These are phyloP conservation scores for Alternaria viburni DNA, from an alignment of 2,329 filamentous ascomycete genomes.

Conservation along the genomic window DNA sequence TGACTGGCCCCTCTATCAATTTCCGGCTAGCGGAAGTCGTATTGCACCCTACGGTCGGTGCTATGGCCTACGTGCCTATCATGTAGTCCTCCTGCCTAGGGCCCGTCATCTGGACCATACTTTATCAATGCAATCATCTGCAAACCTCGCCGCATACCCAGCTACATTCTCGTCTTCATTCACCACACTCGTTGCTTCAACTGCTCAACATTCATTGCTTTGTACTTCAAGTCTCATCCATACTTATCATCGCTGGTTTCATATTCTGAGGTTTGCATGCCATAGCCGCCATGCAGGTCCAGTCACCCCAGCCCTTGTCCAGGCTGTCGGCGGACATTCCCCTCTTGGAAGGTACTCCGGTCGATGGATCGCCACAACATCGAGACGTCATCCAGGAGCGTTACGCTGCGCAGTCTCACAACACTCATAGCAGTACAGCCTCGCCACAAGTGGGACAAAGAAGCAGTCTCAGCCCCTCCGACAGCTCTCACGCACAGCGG, in stretches of 20 bases:
- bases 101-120: conserved; percentile 27
- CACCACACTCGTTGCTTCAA: conserved; percentile 52
- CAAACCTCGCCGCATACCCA: conserved; percentile 33
- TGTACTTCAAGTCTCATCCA: conserved; percentile 45
- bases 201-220: conserved; percentile 52
- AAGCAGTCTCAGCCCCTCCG: conserved; percentile 36
- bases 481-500: conserved; percentile 30
- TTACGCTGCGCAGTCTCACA: conserved; percentile 50
- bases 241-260: conserved; percentile 43
- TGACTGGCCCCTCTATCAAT: conserved; percentile 30
- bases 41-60: conserved; percentile 32
- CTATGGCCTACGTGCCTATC: conserved; percentile 27
- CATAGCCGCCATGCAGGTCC: conserved; percentile 40
- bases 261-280: conserved; percentile 28
- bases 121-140: conserved; percentile 39
- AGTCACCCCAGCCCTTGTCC: conserved; percentile 42
- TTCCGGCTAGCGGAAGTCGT: conserved; percentile 40
- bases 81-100: conserved; percentile 35
- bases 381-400: conserved; percentile 50
- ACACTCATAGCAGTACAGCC: conserved; percentile 20
- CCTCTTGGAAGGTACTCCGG: conserved; percentile 36
- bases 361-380: conserved; percentile 23
- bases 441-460: conserved; percentile 38
- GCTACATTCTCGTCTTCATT: conserved; percentile 41
- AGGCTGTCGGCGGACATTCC: conserved; percentile 54